Conservation (phyloP, 441 rosid genomes). For the Sinapis alba region DNA sequence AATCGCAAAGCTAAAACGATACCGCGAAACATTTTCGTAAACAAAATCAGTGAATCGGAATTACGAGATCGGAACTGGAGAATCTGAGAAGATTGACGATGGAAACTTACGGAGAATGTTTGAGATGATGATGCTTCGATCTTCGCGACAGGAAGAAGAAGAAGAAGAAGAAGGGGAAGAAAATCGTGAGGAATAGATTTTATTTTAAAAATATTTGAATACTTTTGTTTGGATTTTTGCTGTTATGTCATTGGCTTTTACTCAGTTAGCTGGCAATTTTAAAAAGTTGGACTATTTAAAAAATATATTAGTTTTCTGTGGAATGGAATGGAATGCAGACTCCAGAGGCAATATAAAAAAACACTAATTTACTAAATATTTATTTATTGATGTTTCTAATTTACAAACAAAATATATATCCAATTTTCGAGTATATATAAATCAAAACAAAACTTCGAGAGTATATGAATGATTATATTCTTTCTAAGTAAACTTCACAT, state of each 20-base stretch:
- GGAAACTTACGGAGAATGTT: constrained; percentile 29
- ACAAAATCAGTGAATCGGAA: neutral
- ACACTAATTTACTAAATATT: no score
- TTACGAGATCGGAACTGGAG: neutral
- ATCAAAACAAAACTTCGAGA: no score
- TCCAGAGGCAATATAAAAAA: no score
- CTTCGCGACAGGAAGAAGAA: neutral
- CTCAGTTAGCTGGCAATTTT: neutral
- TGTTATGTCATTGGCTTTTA: neutral
- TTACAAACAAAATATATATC: no score
- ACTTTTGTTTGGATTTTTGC: neutral
- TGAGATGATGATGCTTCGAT: constrained; percentile 10
- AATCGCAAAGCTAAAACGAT: constrained; percentile 11
- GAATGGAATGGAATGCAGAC: no score
- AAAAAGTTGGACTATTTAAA: no score
- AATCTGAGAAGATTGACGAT: neutral
- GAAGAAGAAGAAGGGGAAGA: constrained; percentile 25
- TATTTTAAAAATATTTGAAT: neutral
- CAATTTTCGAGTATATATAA: no score
- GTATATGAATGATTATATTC: no score
- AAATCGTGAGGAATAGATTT: neutral
- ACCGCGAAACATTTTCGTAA: neutral
- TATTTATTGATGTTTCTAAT: no score
- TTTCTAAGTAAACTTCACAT: no score
- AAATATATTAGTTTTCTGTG: no score